Evolutionary conservation across 768 basidiomycete genomes (phyloP), one percentile per base, ranked within the genome.

Genomic region (Mycena galopus): DNA sequence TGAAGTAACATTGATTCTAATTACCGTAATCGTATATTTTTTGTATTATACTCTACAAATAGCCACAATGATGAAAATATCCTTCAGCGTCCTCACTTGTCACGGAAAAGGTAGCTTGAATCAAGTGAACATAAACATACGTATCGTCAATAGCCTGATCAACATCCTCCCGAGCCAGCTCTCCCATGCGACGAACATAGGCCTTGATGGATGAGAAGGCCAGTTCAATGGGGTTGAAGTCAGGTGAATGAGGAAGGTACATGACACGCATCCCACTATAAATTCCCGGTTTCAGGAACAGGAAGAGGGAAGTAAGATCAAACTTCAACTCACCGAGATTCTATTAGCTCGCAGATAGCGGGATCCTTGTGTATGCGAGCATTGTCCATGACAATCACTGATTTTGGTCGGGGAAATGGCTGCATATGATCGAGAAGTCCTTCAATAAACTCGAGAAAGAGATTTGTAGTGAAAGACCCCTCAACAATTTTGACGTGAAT

Each of bases 361-460:
- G 72, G 65, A 30, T 72, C 65, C 39, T 85, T 78, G 67, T 86
- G 83, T 19, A 85, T 84, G 1, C 61, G 35, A 12, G 80, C 79
- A 73, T 85, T 85, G 70, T 85, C 84, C 80, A 86, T 82, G 1
- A 86, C 75, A 37, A 86, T 67, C 1, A 85, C 83, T 7, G 81
- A 84, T 14, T 84, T 82, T 4, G 73, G 74, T 0, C 32, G 69
- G 0, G 83, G 85, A 61, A 72, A 86, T 1, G 82, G 84, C n/a
- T 84, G 74, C 85, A 87, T 87, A 1, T 71, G 39, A 33, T 79
- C 76, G 1, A 86, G 79, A 0, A 86, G 71, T 0, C 77, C 73
- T 12, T 77, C 47, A 16, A 88, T 76, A 67, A 84, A 86, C 0
- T 75, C 30, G 0, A 27, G 19, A 69, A 87, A 85, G 1, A 21